These are phyloP conservation scores for Maudiozyma barnettii DNA, from an alignment of 805 yeast genomes.

Conservation along the genomic window DNA sequence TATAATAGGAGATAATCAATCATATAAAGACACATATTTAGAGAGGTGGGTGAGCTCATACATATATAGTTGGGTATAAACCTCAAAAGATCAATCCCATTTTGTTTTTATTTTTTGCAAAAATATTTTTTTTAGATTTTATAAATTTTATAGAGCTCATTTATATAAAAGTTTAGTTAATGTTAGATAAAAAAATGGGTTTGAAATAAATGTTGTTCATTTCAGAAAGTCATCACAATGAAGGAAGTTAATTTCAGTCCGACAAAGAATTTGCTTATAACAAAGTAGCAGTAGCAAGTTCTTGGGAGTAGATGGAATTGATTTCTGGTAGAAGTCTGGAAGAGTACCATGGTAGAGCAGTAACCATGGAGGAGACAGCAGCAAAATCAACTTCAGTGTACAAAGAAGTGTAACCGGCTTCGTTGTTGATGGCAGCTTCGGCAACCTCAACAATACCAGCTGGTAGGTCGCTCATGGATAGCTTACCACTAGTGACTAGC, in stretches of 20 bases:
- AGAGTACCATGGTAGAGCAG: slow-evolving; percentile 29
- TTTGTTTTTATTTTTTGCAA: not conserved
- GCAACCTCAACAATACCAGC: slow-evolving; percentile 10
- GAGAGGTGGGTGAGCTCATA: slow-evolving; percentile 21
- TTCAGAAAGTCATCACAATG: not conserved
- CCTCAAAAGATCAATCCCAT: not conserved
- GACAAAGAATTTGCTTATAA: not conserved
- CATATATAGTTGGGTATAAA: slow-evolving; percentile 11
- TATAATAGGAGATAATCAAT: slow-evolving; percentile 14
- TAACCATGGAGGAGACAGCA: slow-evolving; percentile 22
- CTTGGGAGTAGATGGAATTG: slow-evolving; percentile 1
- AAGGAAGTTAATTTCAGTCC: not conserved
- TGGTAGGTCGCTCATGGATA: slow-evolving; percentile 7
- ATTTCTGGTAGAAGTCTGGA: slow-evolving; percentile 16
- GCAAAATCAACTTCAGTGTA: slow-evolving; percentile 18
- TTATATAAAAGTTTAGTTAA: not conserved
- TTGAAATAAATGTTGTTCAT: not conserved
- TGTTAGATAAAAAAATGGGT: not conserved
- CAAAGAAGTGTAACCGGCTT: slow-evolving; percentile 27
- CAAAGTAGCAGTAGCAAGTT: slow-evolving; percentile 2
- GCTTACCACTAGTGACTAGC: slow-evolving; percentile 3
- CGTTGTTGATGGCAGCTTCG: slow-evolving; percentile 21
- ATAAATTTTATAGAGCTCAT: not conserved
- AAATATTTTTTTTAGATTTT: not conserved
- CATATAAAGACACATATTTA: slow-evolving; percentile 10